Conservation (phyloP, 352 stramenopile genomes). For the Elongisporangium anandrum region DNA sequence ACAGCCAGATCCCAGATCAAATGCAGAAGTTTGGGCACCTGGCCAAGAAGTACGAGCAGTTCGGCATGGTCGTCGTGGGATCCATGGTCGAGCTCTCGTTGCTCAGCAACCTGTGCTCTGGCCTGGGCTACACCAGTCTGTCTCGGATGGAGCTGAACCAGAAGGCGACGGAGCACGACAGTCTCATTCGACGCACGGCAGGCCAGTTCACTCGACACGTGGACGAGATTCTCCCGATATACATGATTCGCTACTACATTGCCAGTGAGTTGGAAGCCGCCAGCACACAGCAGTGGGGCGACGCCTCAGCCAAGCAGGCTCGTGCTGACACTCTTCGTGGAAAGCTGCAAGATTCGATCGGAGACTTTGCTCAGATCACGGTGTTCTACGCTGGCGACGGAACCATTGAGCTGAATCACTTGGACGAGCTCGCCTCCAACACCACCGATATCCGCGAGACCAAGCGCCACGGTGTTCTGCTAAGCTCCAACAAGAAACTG, state of each 20-base stretch:
- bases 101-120: constrained; percentile 8
- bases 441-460: not conserved
- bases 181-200: not conserved
- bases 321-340: not conserved
- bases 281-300: constrained; percentile 5
- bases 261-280: constrained; percentile 5
- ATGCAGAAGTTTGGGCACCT: constrained; percentile 1
- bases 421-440: not conserved
- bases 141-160: not conserved
- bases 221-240: constrained; percentile 7
- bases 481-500: not conserved
- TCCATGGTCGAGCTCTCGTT: constrained; percentile 7
- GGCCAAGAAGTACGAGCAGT: constrained; percentile 6
- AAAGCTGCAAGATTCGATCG: not conserved
- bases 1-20: constrained; percentile 11
- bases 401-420: not conserved
- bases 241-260: constrained; percentile 8
- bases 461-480: not conserved
- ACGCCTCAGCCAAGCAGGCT: not conserved
- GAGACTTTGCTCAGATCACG: not conserved
- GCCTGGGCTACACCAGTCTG: not conserved
- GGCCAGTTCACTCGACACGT: not conserved
- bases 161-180: not conserved
- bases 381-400: not conserved
- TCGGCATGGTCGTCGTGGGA: constrained; percentile 7